Evolutionary conservation across 2,329 filamentous ascomycete species (phyloP).

Genomic region (Aspergillus intermedius): DNA sequence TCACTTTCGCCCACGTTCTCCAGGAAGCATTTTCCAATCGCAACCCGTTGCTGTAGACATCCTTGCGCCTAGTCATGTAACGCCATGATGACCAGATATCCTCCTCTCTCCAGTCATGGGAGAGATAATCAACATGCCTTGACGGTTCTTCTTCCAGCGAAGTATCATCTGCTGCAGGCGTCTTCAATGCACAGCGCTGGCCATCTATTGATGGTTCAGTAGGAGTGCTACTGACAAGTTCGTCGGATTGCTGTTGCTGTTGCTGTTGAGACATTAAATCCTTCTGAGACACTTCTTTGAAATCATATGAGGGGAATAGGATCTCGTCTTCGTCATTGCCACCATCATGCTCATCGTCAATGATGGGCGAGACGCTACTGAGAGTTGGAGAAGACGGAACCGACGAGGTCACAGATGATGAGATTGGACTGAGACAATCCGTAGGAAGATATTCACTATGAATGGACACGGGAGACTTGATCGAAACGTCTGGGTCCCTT

Average conservation of each 20-base stretch:
- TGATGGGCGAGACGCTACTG: slow-evolving; percentile 32
- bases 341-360: slow-evolving; percentile 16
- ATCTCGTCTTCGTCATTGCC: slow-evolving; percentile 31
- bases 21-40: slow-evolving; percentile 93
- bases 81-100: slow-evolving; percentile 98
- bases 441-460: slow-evolving; percentile 16
- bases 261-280: slow-evolving; percentile 3
- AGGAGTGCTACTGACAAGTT: slow-evolving; percentile 16
- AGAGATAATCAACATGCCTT: slow-evolving; percentile 89
- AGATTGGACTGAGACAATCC: slow-evolving; percentile 18
- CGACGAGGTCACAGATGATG: slow-evolving; percentile 32
- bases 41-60: slow-evolving; percentile 71
- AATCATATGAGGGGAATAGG: slow-evolving; percentile 39
- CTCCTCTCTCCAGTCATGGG: slow-evolving; percentile 87
- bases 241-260: slow-evolving; percentile 8
- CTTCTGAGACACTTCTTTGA: slow-evolving; percentile 45
- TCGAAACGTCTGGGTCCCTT: slow-evolving; percentile 13
- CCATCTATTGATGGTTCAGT: slow-evolving; percentile 30
- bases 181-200: slow-evolving; percentile 55
- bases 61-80: slow-evolving; percentile 75
- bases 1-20: slow-evolving; percentile 93
- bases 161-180: slow-evolving; percentile 69
- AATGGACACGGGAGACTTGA: slow-evolving; percentile 20
- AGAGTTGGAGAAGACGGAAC: slow-evolving; percentile 32
- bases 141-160: slow-evolving; percentile 68